Evolutionary conservation across 2,329 filamentous ascomycete genomes (phyloP), one percentile per base, ranked within the genome.

Genomic region (Aureobasidium namibiae): DNA sequence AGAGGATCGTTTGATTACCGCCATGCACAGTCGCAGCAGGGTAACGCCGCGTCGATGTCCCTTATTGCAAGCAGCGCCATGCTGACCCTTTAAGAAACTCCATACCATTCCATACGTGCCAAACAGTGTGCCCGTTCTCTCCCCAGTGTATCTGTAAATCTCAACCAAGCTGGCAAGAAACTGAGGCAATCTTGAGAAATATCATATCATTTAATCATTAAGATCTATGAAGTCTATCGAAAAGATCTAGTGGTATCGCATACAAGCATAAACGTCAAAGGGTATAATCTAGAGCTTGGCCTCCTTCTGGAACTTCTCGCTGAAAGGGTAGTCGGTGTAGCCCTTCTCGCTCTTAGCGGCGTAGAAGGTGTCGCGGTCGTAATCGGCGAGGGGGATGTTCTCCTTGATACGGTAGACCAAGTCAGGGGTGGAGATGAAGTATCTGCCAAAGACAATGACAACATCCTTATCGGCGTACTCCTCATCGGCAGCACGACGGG

Each of bases 401-500:
- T 78, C 67, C 63, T 72, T 61, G 31, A 81, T 49, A 34, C 77
- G 69, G 63, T 73, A 80, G 4, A 75, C 72, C 18, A 81, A 66
- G 65, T 81, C 78, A 2, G 78, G 78, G 8, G 73, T 80, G 41
- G 72, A 72, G 62, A 80, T 78, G 61, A 78, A 81, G 58, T 74
- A 74, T 24, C 78, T 65, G 7, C 79, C 78, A 65, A 80, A 80
- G 1, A 74, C 76, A 16, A 78, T 70, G 21, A 68, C 68, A n/a
- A 80, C 63, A 49, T 79, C 74, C 36, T 73, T 71, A 11, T 75
- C 72, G 23, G 67, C 69, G 60, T 78, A 73, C 59, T 79, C 69
- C 57, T 76, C 69, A 49, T 71, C 71, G 1, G 76, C 67, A 1
- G 70, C 61, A 34, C 62, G 63, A 57, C 64, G 67, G 7, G 75